These are phyloP conservation scores for Verticillium dahliae DNA, from an alignment of 2,329 filamentous ascomycete genomes.

Conservation along the genomic window DNA sequence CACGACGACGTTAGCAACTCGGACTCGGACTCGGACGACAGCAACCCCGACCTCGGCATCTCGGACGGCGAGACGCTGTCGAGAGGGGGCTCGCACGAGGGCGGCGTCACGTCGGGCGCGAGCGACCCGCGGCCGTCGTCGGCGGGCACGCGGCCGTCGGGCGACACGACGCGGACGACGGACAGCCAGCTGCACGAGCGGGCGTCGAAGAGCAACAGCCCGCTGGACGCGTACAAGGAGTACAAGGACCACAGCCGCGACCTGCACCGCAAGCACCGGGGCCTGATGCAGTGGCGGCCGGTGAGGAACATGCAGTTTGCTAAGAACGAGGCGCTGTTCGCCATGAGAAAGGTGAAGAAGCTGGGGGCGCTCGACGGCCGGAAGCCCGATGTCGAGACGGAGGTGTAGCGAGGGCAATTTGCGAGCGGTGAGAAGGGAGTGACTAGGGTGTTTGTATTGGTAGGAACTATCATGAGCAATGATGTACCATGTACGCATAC, in stretches of 20 bases:
- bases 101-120: constrained; percentile 25
- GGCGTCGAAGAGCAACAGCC: constrained; percentile 39
- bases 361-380: constrained; percentile 72
- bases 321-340: constrained; percentile 80
- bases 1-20: constrained; percentile 21
- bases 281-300: constrained; percentile 92
- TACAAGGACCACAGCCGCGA: constrained; percentile 64
- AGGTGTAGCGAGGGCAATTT: constrained; percentile 34
- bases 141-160: constrained; percentile 19
- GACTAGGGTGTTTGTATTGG: not conserved
- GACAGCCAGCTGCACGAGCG: constrained; percentile 17
- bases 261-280: constrained; percentile 78
- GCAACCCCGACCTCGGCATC: constrained; percentile 43
- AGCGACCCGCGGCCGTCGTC: not conserved
- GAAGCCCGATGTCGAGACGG: constrained; percentile 83
- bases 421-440: no score
- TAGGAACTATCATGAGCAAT: not conserved
- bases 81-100: constrained; percentile 13
- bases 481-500: no score
- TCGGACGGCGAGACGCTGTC: constrained; percentile 41
- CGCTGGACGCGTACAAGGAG: constrained; percentile 51
- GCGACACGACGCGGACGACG: constrained; percentile 31
- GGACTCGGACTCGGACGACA: constrained; percentile 25
- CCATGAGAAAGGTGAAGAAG: constrained; percentile 67
- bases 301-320: constrained; percentile 81